Percentiles rank a stretch among this genome's conserved stretches.
Conservation (phyloP, 192 early-diverging fungal species). For the Dispira simplex region DNA sequence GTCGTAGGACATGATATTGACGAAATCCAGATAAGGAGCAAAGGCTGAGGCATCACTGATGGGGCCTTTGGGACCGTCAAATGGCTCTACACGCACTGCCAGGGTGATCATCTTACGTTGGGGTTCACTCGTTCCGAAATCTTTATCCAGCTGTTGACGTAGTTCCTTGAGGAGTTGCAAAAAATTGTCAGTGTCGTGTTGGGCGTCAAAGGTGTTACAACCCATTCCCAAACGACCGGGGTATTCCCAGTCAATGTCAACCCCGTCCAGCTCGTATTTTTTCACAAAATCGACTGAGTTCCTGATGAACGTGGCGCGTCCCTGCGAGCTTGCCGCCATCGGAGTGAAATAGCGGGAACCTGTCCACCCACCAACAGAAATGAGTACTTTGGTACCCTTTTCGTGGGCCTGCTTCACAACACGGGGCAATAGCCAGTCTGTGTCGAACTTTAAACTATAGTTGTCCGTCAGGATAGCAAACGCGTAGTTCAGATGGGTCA, state of each 20-base stretch:
- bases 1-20: slow-evolving; percentile 60
- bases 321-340: slow-evolving; percentile 23
- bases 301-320: slow-evolving; percentile 28
- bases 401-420: slow-evolving; percentile 28
- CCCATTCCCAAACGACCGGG: slow-evolving; percentile 32
- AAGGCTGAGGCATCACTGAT: slow-evolving; percentile 39
- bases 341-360: slow-evolving; percentile 40
- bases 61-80: slow-evolving; percentile 31
- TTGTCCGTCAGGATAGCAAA: slow-evolving; percentile 33
- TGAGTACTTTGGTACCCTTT: slow-evolving; percentile 31
- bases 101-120: slow-evolving; percentile 37
- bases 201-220: slow-evolving; percentile 27
- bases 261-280: slow-evolving; percentile 43
- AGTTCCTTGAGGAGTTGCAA: slow-evolving; percentile 39
- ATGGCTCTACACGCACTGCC: slow-evolving; percentile 43
- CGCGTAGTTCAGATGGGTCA: slow-evolving; percentile 55
- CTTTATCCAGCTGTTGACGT: slow-evolving; percentile 25
- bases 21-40: slow-evolving; percentile 35
- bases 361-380: slow-evolving; percentile 58
- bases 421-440: slow-evolving; percentile 20
- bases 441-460: slow-evolving; percentile 19
- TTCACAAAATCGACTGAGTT: slow-evolving; percentile 32
- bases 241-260: slow-evolving; percentile 67
- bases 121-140: slow-evolving; percentile 16
- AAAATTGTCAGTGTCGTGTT: slow-evolving; percentile 46